Conservation (phyloP, 148 eudicot genomes). For the Chenopodium album region DNA sequence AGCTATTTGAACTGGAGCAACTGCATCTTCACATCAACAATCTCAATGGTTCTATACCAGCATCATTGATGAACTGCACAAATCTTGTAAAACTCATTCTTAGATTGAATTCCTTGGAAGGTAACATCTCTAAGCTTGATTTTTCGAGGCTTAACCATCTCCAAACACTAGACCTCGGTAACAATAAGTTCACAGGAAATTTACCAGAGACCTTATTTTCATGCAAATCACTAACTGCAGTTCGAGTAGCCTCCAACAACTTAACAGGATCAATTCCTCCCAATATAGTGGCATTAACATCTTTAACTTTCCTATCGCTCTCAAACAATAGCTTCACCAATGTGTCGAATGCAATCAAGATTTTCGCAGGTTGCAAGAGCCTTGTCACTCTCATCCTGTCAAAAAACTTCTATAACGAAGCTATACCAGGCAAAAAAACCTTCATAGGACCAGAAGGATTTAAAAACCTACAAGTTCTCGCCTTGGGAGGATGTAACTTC, state of each 20-base stretch:
- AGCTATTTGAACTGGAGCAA: constrained; percentile 51
- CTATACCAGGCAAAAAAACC: constrained; percentile 39
- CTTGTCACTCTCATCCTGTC: constrained; percentile 56
- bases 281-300: constrained; percentile 36
- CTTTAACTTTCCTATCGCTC: constrained; percentile 72
- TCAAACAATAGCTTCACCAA: constrained; percentile 70
- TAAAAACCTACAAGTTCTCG: constrained; percentile 56
- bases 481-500: constrained; percentile 58
- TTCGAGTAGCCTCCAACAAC: constrained; percentile 57
- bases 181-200: constrained; percentile 60
- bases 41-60: constrained; percentile 63
- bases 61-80: constrained; percentile 66
- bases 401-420: constrained; percentile 57
- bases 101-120: constrained; percentile 57
- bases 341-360: constrained; percentile 48
- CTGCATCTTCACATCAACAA: constrained; percentile 58
- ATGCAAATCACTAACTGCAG: constrained; percentile 64
- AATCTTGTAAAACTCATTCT: constrained; percentile 47
- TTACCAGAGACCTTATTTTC: constrained; percentile 65
- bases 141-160: constrained; percentile 56
- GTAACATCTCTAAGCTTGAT: constrained; percentile 60
- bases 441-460: constrained; percentile 40
- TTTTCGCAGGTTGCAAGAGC: constrained; percentile 54
- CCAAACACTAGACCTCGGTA: constrained; percentile 60
- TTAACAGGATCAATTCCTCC: constrained; percentile 59